Evolutionary conservation across 2,329 filamentous ascomycete species (phyloP), one percentile per base, ranked within the genome.

Genomic region (Pleurostoma richardsiae): DNA sequence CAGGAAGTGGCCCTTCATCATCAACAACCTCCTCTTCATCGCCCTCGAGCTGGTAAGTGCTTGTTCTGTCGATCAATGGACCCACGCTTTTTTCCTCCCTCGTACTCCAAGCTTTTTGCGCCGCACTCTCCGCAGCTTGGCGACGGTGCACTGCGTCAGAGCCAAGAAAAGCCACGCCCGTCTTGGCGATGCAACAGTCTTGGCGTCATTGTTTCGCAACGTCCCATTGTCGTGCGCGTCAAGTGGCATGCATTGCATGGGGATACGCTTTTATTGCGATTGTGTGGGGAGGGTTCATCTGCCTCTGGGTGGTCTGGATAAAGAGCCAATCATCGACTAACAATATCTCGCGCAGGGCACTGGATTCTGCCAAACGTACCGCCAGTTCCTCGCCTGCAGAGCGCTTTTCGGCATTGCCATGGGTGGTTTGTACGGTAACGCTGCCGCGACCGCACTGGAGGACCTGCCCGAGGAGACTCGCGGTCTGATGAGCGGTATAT

Each of bases 391-490:
- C 27, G 86, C 83, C 8, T 86, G 88, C 8, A 77, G 88, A 39
- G 82, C 83, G 39, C 69, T 92, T 3, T 92, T 91, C 58, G 88
- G 88, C 41, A 65, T 92, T 40, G 87, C 88, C 56, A 92, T 92
- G 88, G 88, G 88, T 38, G 88, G 88, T 54, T 55, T 91, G 2
- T 83, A 90, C 64, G 88, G 88, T 47, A 90, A 90, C 56, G 86
- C 85, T 2, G 85, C 86, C 7, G 86, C 87, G 4, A 91, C 88
- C 56, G 86, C 87, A 0, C 74, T 92, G 7, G 88, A 92, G 59
- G 87, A 89, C 57, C 79, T 83, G 49, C 86, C 85, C 4, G 65
- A 71, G 40, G 80, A 83, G 51, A 79, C 85, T 3, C 77, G 87
- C 56, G 87, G 87, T 54, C 68, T 91, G 29, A 85, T 90, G 73